Evolutionary conservation across 768 basidiomycete species (phyloP).

Genomic region (Holtermannia corniformis): DNA sequence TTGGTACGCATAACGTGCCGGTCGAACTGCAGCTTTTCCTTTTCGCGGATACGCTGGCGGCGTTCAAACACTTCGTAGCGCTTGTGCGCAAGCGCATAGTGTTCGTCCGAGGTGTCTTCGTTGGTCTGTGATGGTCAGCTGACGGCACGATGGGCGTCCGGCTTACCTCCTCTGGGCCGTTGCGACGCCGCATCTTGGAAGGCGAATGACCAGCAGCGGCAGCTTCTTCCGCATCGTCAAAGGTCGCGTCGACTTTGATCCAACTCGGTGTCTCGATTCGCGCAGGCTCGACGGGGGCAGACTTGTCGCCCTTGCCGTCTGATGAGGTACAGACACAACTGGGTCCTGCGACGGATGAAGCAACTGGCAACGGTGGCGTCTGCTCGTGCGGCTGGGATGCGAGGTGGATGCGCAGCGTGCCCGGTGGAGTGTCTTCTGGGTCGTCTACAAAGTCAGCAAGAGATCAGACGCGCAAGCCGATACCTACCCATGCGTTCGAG

Average conservation of each 20-base stretch:
- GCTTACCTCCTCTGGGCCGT: not conserved
- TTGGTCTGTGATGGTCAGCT: slow-evolving; percentile 43
- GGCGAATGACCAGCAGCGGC: slow-evolving; percentile 53
- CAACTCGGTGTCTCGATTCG: slow-evolving; percentile 61
- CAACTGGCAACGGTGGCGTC: slow-evolving; percentile 24
- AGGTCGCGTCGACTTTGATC: slow-evolving; percentile 14
- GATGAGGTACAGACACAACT: slow-evolving; percentile 67
- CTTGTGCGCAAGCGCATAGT: slow-evolving; percentile 70
- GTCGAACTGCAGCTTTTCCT: slow-evolving; percentile 83
- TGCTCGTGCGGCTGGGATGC: slow-evolving; percentile 59
- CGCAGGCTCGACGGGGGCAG: slow-evolving; percentile 33
- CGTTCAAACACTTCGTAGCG: slow-evolving; percentile 83
- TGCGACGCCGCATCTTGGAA: slow-evolving; percentile 51
- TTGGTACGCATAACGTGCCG: slow-evolving; percentile 85
- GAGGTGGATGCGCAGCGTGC: slow-evolving; percentile 56
- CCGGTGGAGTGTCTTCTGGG: slow-evolving; percentile 61
- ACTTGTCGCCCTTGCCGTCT: slow-evolving; percentile 51
- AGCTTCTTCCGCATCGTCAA: slow-evolving; percentile 21
- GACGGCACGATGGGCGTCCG: not conserved
- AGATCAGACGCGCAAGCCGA: slow-evolving; percentile 3
- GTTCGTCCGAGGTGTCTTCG: slow-evolving; percentile 66
- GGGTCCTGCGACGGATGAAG: not conserved
- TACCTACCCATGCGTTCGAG: slow-evolving; percentile 60
- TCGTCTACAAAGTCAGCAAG: slow-evolving; percentile 48
- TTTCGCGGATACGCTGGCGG: slow-evolving; percentile 72